Base-by-base conservation (phyloP, 2,329 filamentous ascomycete genomes). In the Thelonectria olida region DNA sequence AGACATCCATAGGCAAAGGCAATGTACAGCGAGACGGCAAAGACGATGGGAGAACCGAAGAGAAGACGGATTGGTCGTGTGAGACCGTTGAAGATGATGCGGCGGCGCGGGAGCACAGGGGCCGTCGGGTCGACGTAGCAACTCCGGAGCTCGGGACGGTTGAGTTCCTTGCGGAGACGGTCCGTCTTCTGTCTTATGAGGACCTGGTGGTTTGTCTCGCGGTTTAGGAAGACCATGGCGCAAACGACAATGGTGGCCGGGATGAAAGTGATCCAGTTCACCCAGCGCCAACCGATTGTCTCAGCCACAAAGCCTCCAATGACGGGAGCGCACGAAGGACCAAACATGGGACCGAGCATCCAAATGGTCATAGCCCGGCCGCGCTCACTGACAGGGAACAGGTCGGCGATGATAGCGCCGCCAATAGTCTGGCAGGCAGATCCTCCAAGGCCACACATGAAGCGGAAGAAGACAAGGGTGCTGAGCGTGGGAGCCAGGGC, bases 361-460 rank as follows among this genome's bases (percentile, higher is more conserved):
- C 84, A 87, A 17, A 83, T 74, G 2, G 83, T 81, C 60, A 85
- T 80, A 44, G 83, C 82, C 19, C 76, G 74, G 15, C 84, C 79
- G 56, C 83, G 76, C 67, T 81, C 71, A 60, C 80, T 77, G 28
- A 82, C 71, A 13, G 78, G 78, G 67, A 85, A 82, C n/a, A 86
- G 69, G 66, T 88, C 86, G 5, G 82, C 80, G 54, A 86, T 85
- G 34, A 86, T 80, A 7, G 81, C 85, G 2, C 83, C 84, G 22
- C 83, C 85, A 19, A 87, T 74, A 48, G 87, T 82, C 74, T 87
- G 75, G 39, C 81, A 82, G 1, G 81, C 84, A 1, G 81, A 83
- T 1, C 86, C 87, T 5, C 87, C 84, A 3, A 90, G 73, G 0
- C 88, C 89, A 4, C 84, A 83, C 44, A 87, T 74, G 69, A 88